Evolutionary conservation across 1,284 basidiomycete genomes (phyloP).

Genomic region (Malassezia pachydermatis): DNA sequence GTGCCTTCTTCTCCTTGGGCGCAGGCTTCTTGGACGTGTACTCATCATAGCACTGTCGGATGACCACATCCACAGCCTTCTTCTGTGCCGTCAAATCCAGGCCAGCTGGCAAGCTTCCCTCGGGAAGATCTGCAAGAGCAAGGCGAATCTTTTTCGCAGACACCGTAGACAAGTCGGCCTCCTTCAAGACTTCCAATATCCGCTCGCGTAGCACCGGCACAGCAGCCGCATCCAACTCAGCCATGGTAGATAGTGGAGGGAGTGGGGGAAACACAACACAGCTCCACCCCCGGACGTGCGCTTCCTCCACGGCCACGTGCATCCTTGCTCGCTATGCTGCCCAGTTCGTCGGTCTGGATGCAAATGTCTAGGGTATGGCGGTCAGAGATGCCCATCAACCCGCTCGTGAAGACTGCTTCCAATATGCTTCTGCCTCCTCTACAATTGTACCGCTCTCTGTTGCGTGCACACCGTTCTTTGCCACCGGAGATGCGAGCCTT

Average conservation of each 20-base stretch:
- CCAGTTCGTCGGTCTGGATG: too few relatives aligned
- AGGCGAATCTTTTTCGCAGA: constrained; percentile 36
- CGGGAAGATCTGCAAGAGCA: constrained; percentile 28
- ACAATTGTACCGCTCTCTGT: constrained; percentile 39
- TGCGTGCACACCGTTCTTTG: constrained; percentile 37
- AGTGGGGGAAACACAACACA: too few relatives aligned
- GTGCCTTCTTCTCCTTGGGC: constrained; percentile 5
- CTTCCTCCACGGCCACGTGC: background rate
- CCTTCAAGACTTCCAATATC: constrained; percentile 38
- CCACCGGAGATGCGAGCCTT: constrained; percentile 44
- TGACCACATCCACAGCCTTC: constrained; percentile 34
- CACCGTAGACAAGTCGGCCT: constrained; percentile 36
- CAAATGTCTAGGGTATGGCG: too few relatives aligned
- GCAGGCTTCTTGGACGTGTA: constrained; percentile 18
- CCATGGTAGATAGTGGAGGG: too few relatives aligned
- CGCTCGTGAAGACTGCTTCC: constrained; percentile 5
- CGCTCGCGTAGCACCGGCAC: constrained; percentile 28
- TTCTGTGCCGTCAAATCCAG: constrained; percentile 36
- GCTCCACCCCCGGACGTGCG: too few relatives aligned
- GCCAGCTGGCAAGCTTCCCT: constrained; percentile 22
- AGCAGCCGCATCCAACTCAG: background rate
- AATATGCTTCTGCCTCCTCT: constrained; percentile 35
- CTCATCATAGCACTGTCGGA: constrained; percentile 39
- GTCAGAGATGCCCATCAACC: too few relatives aligned
- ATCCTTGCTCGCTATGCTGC: background rate